Evolutionary conservation across 805 yeast species (phyloP).

Genomic region (Priceomyces melissophilus): DNA sequence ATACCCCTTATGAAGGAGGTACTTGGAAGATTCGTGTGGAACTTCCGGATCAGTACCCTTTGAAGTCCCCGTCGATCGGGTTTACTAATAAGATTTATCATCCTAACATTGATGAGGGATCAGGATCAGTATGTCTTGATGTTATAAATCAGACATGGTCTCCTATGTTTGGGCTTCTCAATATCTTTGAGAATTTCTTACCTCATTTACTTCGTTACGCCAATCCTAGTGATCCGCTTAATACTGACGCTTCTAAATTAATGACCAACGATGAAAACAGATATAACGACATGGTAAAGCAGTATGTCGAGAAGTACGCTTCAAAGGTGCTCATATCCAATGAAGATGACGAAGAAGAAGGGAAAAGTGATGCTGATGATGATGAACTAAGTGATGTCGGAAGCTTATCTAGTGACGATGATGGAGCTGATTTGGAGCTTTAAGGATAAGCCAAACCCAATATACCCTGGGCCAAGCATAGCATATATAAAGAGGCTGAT

Average conservation of each 20-base stretch:
- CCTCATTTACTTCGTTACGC: constrained; percentile 92
- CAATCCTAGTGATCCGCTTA: constrained; percentile 90
- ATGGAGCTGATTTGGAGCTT: constrained; percentile 34
- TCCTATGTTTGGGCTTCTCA: constrained; percentile 90
- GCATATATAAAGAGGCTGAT: too few species aligned
- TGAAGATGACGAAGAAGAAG: constrained; percentile 25
- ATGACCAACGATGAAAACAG: constrained; percentile 63
- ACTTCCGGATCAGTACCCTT: constrained; percentile 92
- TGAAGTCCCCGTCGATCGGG: constrained; percentile 93
- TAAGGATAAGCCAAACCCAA: too few species aligned
- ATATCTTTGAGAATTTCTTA: constrained; percentile 86
- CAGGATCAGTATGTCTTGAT: constrained; percentile 91
- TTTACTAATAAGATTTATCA: constrained; percentile 88
- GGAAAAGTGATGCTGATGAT: constrained; percentile 32
- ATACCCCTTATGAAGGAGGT: constrained; percentile 85
- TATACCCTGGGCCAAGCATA: too few species aligned
- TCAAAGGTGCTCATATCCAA: constrained; percentile 42
- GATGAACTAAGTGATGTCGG: constrained; percentile 49
- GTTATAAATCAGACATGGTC: constrained; percentile 98
- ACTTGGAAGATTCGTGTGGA: constrained; percentile 90
- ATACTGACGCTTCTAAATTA: constrained; percentile 82
- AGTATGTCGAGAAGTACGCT: constrained; percentile 68
- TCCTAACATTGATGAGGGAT: constrained; percentile 89
- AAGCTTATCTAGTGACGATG: constrained; percentile 48
- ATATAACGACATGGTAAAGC: constrained; percentile 68